phyloP scores from a whole-genome alignment of 2,329 filamentous ascomycete species.

The Trichoderma sp. region DNA sequence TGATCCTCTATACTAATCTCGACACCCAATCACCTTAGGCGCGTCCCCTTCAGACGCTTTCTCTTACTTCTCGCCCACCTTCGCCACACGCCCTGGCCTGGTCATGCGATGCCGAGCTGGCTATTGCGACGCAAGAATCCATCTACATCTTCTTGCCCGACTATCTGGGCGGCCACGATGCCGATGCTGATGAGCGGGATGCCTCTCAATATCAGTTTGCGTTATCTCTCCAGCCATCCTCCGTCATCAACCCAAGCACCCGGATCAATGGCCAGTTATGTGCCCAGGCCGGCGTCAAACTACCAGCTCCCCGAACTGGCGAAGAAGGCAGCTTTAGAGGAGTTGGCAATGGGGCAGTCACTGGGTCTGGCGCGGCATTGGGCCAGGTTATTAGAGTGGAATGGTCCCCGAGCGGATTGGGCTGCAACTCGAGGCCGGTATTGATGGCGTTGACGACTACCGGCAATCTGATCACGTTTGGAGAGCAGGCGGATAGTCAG shows the following conservation, averaged over 20 bases:
- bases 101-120: conserved; percentile 62
- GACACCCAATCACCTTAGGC: conserved; percentile 38
- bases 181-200: conserved; percentile 35
- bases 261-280: conserved; percentile 54
- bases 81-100: conserved; percentile 52
- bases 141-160: conserved; percentile 57
- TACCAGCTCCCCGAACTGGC: conserved; percentile 36
- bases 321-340: conserved; percentile 45
- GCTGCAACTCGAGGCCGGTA: conserved; percentile 56
- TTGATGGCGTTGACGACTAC: conserved; percentile 55
- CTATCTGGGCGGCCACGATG: conserved; percentile 37
- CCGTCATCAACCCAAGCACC: conserved; percentile 45
- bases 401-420: conserved; percentile 64
- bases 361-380: conserved; percentile 53
- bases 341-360: conserved; percentile 52
- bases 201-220: conserved; percentile 41
- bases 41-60: conserved; percentile 53
- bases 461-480: conserved; percentile 56
- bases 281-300: conserved; percentile 42
- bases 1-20: not conserved
- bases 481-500: conserved; percentile 48
- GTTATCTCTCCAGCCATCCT: conserved; percentile 40
- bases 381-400: conserved; percentile 58
- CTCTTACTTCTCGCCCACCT: conserved; percentile 49
- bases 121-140: conserved; percentile 60